These are phyloP conservation scores for Penicillium thymicola DNA, from an alignment of 2,329 filamentous ascomycete species.

Conservation along the genomic window DNA sequence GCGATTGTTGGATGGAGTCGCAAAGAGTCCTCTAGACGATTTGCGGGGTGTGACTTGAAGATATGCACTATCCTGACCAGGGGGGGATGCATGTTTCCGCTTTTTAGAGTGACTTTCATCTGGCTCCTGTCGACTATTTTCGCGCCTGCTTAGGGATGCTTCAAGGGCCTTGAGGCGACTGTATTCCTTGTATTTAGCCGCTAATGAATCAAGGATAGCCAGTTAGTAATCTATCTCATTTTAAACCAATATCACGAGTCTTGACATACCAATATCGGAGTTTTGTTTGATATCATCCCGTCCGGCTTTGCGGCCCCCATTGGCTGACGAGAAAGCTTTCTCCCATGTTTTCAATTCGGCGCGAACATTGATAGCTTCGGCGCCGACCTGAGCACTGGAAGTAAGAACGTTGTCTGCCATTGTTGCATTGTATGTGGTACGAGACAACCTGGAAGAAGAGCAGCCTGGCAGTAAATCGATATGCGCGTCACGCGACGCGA, in stretches of 20 bases:
- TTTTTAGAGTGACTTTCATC: constrained; percentile 26
- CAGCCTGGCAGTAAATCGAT: constrained; percentile 2
- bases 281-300: constrained; percentile 49
- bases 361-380: constrained; percentile 36
- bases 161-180: constrained; percentile 40
- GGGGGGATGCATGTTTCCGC: constrained; percentile 33
- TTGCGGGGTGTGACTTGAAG: constrained; percentile 37
- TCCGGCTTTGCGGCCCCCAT: constrained; percentile 45
- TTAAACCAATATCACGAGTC: not conserved
- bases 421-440: constrained; percentile 20
- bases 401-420: constrained; percentile 26
- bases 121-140: constrained; percentile 19
- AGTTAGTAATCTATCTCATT: not conserved
- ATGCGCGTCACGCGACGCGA: constrained; percentile 24
- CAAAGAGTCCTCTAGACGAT: constrained; percentile 27
- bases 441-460: not conserved
- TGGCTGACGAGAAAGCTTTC: constrained; percentile 41
- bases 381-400: constrained; percentile 25
- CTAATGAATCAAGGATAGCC: constrained; percentile 18
- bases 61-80: constrained; percentile 17
- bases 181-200: constrained; percentile 50
- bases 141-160: constrained; percentile 20
- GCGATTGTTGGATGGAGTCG: constrained; percentile 32
- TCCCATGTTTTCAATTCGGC: constrained; percentile 49
- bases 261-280: constrained; percentile 41